Base-by-base conservation (phyloP, 495 filamentous ascomycete species). In the Podospora conica region DNA sequence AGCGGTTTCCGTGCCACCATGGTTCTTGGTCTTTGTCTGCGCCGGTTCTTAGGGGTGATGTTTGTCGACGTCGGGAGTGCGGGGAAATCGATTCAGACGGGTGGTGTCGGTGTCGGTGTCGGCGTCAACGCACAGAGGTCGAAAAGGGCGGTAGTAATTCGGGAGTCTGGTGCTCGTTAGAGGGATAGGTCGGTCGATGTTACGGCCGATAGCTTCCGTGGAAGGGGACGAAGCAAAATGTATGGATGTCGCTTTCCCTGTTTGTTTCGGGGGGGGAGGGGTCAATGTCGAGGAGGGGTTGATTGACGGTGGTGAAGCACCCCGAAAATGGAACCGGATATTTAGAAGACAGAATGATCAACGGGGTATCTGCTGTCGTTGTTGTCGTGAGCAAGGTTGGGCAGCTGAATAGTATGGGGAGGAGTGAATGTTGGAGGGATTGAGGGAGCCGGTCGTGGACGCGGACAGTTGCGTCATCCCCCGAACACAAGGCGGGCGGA, bases 1-100 rank as follows among this genome's bases (percentile, higher is more conserved):
- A 79, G 62, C 48, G 82, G 80, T 61, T 83, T 83, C 55, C 72
- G 61, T 21, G 65, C 55, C 15, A 74, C 70, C 72, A 74, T 74
- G 27, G 53, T 28, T 56, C 25, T 54, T 25, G 59, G 9, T 27
- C 40, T 10, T 33, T 54, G 59, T 21, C 56, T 31, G 53, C 21
- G 24, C 29, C 53, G 12, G 31, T 1, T 40, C 15, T 11, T 61
- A 9, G 27, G 11, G 4, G 58, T 20, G 58, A 56, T 48, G 40
- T 48, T 48, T n/a, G 40, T n/a, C 40, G 40, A 48, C 18, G 3
- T n/a, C 15, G 40, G 40, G 40, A 15, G 15, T 48, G 40, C 40
- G 40, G 40, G 40, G 40, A 48, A 48, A 7, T 48, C 40, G 15
- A n/a, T 18, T 1, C 9, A 4, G 15, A 1, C 3, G 31, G 29